Evolutionary conservation across 768 basidiomycete genomes (phyloP).

Genomic region (Boletus subparvulus): DNA sequence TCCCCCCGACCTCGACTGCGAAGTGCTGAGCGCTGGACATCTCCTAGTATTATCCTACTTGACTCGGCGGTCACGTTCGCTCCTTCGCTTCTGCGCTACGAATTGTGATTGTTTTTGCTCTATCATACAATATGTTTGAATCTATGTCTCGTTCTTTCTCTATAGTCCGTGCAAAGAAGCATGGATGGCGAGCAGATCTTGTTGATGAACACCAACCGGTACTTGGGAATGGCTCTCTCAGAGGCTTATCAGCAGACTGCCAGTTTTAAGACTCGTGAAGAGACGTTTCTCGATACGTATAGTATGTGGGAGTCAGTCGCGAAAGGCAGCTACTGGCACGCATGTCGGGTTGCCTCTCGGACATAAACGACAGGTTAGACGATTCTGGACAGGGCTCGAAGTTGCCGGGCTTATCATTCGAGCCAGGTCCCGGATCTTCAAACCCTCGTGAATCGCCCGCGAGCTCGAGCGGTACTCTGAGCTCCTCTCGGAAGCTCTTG

Average conservation of each 20-base stretch:
- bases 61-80: neutral
- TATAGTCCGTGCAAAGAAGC: neutral
- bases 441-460: too few relatives aligned
- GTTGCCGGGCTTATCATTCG: neutral
- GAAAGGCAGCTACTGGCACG: neutral
- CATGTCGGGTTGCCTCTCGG: neutral
- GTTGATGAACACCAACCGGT: neutral
- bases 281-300: neutral
- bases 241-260: neutral
- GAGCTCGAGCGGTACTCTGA: too few relatives aligned
- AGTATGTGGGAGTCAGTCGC: too few relatives aligned
- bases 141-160: slow-evolving; percentile 10
- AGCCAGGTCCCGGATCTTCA: neutral
- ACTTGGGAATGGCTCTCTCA: neutral
- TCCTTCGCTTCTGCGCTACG: neutral
- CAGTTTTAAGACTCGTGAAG: neutral
- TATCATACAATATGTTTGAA: slow-evolving; percentile 22
- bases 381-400: neutral
- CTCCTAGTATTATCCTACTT: neutral
- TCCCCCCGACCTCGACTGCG: neutral
- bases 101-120: slow-evolving; percentile 3
- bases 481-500: neutral
- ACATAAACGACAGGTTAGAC: neutral
- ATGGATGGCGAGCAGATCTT: too few relatives aligned
- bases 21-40: neutral